Evolutionary conservation across 2,329 filamentous ascomycete genomes (phyloP).

Genomic region (Didymella pinodella): DNA sequence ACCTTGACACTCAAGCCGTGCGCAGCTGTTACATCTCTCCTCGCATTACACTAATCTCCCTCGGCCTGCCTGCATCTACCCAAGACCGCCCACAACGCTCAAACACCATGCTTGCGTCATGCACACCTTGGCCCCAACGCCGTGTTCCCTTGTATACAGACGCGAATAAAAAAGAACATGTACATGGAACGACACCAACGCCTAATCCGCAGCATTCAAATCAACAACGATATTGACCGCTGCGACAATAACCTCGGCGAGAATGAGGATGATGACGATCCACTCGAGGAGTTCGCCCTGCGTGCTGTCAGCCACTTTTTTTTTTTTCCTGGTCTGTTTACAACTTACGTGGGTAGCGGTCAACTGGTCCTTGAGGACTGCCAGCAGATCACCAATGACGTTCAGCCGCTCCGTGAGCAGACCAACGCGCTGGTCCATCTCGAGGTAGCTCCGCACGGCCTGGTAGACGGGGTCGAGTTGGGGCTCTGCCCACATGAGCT

Average conservation of each 20-base stretch:
- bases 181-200: slow-evolving; percentile 17
- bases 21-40: neutral
- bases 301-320: slow-evolving; percentile 15
- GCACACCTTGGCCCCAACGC: slow-evolving; percentile 7
- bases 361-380: slow-evolving; percentile 93
- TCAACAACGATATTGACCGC: slow-evolving; percentile 96
- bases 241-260: slow-evolving; percentile 91
- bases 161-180: slow-evolving; percentile 18
- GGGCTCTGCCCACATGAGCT: slow-evolving; percentile 98
- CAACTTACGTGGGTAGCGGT: slow-evolving; percentile 72
- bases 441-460: slow-evolving; percentile 91
- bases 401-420: slow-evolving; percentile 88
- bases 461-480: slow-evolving; percentile 96
- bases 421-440: slow-evolving; percentile 95
- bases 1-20: neutral
- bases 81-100: slow-evolving; percentile 11
- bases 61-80: slow-evolving; percentile 5
- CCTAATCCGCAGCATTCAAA: slow-evolving; percentile 74
- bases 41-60: slow-evolving; percentile 9
- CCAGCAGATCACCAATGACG: slow-evolving; percentile 91
- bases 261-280: slow-evolving; percentile 90
- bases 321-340: no score
- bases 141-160: slow-evolving; percentile 10
- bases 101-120: slow-evolving; percentile 22
- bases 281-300: slow-evolving; percentile 60